Evolutionary conservation across 345 rosid species (phyloP).

Genomic region (Iberis pinnata): DNA sequence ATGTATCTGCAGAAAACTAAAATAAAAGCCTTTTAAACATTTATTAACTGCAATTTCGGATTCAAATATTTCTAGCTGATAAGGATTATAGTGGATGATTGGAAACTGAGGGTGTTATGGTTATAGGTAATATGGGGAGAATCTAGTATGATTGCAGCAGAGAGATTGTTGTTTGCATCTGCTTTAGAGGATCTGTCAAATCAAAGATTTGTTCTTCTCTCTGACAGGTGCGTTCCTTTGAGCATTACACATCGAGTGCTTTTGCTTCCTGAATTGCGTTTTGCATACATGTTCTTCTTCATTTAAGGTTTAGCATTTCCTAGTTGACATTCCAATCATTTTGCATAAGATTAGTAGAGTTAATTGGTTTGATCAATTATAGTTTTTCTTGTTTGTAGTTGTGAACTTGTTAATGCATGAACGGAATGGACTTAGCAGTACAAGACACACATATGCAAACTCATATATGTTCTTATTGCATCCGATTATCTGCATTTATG

Average conservation of each 20-base stretch:
- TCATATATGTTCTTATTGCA: slow-evolving; percentile 10
- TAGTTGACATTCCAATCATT: background rate
- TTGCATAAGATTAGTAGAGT: too few species aligned
- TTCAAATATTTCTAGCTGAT: too few species aligned
- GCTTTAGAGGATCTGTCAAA: slow-evolving; percentile 74
- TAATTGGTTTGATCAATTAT: too few species aligned
- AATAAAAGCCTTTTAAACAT: background rate
- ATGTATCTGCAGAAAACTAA: background rate
- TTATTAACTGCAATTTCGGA: background rate
- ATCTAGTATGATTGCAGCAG: slow-evolving; percentile 84
- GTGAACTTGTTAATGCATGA: too few species aligned
- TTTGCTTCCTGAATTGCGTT: background rate
- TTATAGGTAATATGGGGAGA: slow-evolving; percentile 86
- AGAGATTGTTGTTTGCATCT: slow-evolving; percentile 60
- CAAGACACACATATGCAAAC: background rate
- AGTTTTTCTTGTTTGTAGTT: too few species aligned
- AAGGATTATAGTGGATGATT: background rate
- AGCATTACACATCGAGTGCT: background rate
- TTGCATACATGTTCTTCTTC: background rate
- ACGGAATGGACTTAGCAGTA: too few species aligned
- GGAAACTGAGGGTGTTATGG: background rate
- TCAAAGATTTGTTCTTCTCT: slow-evolving; percentile 82
- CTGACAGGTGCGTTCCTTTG: slow-evolving; percentile 61
- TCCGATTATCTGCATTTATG: background rate
- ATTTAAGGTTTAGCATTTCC: background rate